These are phyloP conservation scores for Pestalotiopsis sp. DNA, from an alignment of 2,329 filamentous ascomycete species.

Conservation along the genomic window DNA sequence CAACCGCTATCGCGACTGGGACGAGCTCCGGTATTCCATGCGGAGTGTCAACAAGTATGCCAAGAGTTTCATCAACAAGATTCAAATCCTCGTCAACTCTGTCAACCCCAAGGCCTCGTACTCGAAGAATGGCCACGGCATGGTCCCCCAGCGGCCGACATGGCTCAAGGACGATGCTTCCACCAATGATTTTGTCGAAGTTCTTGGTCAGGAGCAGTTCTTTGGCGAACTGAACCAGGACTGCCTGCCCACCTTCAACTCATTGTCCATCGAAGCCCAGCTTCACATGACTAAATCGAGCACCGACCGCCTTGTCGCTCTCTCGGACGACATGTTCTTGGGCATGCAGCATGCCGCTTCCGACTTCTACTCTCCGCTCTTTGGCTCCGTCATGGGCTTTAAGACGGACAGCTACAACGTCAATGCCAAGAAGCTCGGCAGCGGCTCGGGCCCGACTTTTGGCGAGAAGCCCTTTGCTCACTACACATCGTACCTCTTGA, in stretches of 20 bases:
- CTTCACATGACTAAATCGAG: constrained; percentile 41
- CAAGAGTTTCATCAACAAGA: constrained; percentile 39
- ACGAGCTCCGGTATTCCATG: constrained; percentile 44
- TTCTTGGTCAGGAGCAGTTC: constrained; percentile 42
- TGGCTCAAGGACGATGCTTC: constrained; percentile 36
- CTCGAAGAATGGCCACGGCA: constrained; percentile 20
- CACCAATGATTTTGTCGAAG: constrained; percentile 32
- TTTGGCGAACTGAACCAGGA: constrained; percentile 36
- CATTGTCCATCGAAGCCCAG: constrained; percentile 42
- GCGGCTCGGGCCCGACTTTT: constrained; percentile 36
- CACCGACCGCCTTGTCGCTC: constrained; percentile 39
- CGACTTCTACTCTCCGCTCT: constrained; percentile 43
- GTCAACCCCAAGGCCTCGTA: constrained; percentile 27
- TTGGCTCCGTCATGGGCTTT: constrained; percentile 42
- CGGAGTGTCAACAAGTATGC: constrained; percentile 41
- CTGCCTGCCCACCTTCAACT: constrained; percentile 45
- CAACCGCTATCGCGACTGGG: constrained; percentile 45
- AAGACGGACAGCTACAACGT: constrained; percentile 41
- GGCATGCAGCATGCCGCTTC: constrained; percentile 40
- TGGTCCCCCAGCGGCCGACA: constrained; percentile 32
- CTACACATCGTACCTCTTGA: constrained; percentile 44
- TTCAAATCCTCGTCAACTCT: constrained; percentile 43
- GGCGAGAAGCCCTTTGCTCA: constrained; percentile 45
- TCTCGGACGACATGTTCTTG: constrained; percentile 45
- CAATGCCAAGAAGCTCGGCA: constrained; percentile 29